Evolutionary conservation across 2,329 filamentous ascomycete species (phyloP), one percentile per base, ranked within the genome.

Genomic region (Colletotrichum sp.): DNA sequence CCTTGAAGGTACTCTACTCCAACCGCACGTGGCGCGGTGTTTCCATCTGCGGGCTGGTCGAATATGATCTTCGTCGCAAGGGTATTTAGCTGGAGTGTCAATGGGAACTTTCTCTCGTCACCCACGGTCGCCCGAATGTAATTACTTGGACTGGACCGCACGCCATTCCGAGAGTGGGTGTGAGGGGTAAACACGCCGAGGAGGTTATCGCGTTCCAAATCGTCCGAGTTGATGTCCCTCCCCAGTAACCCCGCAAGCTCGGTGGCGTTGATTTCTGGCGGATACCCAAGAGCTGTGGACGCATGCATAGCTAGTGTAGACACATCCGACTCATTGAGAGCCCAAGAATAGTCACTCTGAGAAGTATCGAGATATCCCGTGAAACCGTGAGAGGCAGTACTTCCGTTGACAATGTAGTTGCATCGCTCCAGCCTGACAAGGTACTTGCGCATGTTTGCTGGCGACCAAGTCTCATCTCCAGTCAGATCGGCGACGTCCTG

Each of bases 391-490:
- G 52, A 57, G 5, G 21, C 18, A 57, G 12, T 26, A n/a, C 52
- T 57, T n/a, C 52, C 52, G 1, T 57, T 57, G 52, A 57, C 52
- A 26, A 57, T 1, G 15, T 57, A 57, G 21, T 57, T 57, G 21
- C 52, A 57, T 57, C 52, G n/a, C 52, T 57, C 52, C 1, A 57
- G 24, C 2, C 52, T 21, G 24, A 57, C 52, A 21, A 60, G 26
- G 0, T 60, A 30, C 77, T 88, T 84, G 76, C 90, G 86, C 91
- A 94, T 93, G 72, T 91, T 91, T 5, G 85, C 83, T 0, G 91
- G 84, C 0, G 85, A 83, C 92, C 92, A 94, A 0, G 89, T 90
- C 3, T 82, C 78, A 78, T 94, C 92, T 3, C 91, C 91, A 6
- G 92, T 94, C 30, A 92, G 79, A 15, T 83, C 81, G 5, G 87